Base-by-base conservation (phyloP, 306 rosid genomes). In the Dicorynia guianensis region DNA sequence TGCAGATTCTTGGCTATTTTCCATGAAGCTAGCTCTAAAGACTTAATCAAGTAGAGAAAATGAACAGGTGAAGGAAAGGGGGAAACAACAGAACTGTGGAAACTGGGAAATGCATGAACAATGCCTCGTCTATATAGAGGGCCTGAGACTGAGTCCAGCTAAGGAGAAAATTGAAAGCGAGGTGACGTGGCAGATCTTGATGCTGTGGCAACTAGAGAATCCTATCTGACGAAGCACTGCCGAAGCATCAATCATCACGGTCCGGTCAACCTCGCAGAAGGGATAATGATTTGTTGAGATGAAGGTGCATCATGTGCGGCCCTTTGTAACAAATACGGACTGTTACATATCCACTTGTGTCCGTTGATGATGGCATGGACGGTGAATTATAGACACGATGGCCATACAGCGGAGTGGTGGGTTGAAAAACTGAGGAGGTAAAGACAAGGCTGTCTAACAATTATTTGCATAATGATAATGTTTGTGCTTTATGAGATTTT, bases 111-210 rank as follows among this genome's bases (percentile, higher is more conserved):
- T 11, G 9, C 30, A 11, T 34, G 5, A 25, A 39, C 3, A 1
- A 39, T 30, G 53, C 4, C 9, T 19, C 35, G 61, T 8, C 11
- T 46, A 25, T 18, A 64, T 42, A 42, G 9, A 10, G 69, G 54
- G 39, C 3, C 54, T 20, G 11, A 43, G 39, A 3, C 54, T 20
- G 11, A 43, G 43, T 8, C 30, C 2, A 25, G 30, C 30, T 25
- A 25, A 2, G 30, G 30, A 25, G 30, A 25, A 25, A n/a, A 3
- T 12, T 30, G 44, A n/a, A n/a, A 30, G 4, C 14, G 43, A 25
- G 30, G 15, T 67, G 73, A 68, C 47, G 47, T 49, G 73, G 73
- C 46, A 15, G 47, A 33, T 67, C n/a, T 67, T 33, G 38, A 49
- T 14, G 46, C 33, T 7, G 47, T 36, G 67, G 67, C 47, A 35